phyloP scores from a whole-genome alignment of 305 asterid species.

The Caryopteris hybrid region DNA sequence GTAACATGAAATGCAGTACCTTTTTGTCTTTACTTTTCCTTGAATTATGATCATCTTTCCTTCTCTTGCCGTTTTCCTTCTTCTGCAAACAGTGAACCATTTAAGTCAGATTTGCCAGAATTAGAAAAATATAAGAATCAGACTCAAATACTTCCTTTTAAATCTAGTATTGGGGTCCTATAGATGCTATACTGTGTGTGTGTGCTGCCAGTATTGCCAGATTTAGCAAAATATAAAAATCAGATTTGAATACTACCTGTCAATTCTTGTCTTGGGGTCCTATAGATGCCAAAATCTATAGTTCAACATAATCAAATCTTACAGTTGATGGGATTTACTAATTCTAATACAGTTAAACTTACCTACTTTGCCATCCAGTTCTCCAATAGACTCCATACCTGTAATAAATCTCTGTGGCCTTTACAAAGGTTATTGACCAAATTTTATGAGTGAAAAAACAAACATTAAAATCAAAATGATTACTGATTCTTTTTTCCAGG shows the following conservation, averaged over 20 bases:
- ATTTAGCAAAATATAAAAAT: slow-evolving; percentile 6
- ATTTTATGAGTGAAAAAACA: neutral
- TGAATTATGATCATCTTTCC: slow-evolving; percentile 74
- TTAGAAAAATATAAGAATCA: neutral
- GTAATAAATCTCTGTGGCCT: neutral
- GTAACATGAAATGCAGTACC: slow-evolving; percentile 37
- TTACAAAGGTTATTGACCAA: neutral
- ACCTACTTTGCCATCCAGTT: neutral
- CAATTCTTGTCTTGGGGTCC: neutral
- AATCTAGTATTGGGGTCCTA: neutral
- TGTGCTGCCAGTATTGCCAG: slow-evolving; percentile 12
- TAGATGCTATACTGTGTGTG: neutral
- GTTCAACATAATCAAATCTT: neutral
- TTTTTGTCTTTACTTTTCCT: slow-evolving; percentile 76
- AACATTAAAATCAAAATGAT: neutral
- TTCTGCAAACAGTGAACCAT: slow-evolving; percentile 49
- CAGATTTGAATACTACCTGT: neutral
- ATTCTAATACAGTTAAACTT: neutral
- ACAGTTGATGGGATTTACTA: neutral
- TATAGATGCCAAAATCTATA: neutral
- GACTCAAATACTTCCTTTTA: neutral
- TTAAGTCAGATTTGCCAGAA: slow-evolving; percentile 14
- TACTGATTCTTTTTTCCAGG: neutral
- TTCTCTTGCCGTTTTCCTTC: slow-evolving; percentile 90
- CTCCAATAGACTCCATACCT: neutral